Conservation (phyloP, 1,139 yeast species). For the Wickerhamomyces sp. region DNA sequence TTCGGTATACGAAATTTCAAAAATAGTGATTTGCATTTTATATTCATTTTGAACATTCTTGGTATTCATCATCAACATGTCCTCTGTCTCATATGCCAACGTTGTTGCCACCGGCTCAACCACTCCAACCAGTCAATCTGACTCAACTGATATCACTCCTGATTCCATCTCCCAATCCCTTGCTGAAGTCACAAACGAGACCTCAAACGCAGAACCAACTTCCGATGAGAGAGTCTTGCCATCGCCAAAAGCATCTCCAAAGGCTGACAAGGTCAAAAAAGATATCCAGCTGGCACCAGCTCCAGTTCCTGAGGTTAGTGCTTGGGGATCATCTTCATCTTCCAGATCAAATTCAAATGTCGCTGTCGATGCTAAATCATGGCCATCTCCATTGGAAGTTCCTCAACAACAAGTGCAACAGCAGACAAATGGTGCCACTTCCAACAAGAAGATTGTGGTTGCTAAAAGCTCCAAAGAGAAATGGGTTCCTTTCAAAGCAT, state of each 20-base stretch:
- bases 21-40: too few relatives aligned
- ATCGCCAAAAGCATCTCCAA: slow-evolving; percentile 22
- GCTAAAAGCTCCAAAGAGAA: slow-evolving; percentile 59
- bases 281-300: slow-evolving; percentile 62
- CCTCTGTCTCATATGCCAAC: slow-evolving; percentile 19
- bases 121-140: slow-evolving; percentile 8
- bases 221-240: slow-evolving; percentile 11
- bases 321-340: slow-evolving; percentile 52
- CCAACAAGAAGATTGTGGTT: slow-evolving; percentile 25
- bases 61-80: too few relatives aligned
- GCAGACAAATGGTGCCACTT: slow-evolving; percentile 22
- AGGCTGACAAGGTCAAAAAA: slow-evolving; percentile 24
- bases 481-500: slow-evolving; percentile 86
- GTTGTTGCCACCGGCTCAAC: slow-evolving; percentile 19
- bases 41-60: too few relatives aligned
- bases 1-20: too few relatives aligned
- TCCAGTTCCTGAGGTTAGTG: slow-evolving; percentile 66
- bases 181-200: neutral
- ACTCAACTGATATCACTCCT: neutral
- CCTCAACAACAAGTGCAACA: too few relatives aligned
- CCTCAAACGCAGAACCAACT: slow-evolving; percentile 3
- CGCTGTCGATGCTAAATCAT: slow-evolving; percentile 33
- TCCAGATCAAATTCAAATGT: slow-evolving; percentile 30
- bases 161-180: neutral
- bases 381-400: slow-evolving; percentile 51